Evolutionary conservation across 202 grass and related monocot species (phyloP).

Genomic region (Dendrocalamus latiflorus): DNA sequence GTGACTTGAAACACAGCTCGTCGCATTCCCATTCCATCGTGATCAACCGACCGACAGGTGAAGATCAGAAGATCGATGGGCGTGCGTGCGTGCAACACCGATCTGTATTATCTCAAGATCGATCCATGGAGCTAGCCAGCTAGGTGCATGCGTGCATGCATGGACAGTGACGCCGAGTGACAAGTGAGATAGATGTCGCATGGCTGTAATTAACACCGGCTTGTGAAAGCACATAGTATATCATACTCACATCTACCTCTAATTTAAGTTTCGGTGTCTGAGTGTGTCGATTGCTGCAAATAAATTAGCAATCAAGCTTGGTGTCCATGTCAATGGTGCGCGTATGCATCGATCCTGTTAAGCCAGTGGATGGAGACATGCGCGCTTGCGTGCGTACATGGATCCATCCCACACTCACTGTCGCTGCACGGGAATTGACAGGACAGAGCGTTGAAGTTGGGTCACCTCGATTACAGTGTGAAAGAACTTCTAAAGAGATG

Average conservation of each 20-base stretch:
- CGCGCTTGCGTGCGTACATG: neutral
- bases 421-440: neutral
- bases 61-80: too few species aligned
- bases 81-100: too few species aligned
- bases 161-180: neutral
- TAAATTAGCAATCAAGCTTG: neutral
- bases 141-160: too few species aligned
- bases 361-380: neutral
- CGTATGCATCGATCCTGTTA: neutral
- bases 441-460: neutral
- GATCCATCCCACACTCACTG: neutral
- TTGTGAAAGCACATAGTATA: too few species aligned
- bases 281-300: neutral
- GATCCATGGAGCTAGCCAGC: too few species aligned
- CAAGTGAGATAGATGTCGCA: conserved; percentile 1
- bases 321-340: conserved; percentile 18
- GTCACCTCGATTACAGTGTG: neutral
- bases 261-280: neutral
- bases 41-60: neutral
- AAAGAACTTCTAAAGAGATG: too few species aligned
- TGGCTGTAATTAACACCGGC: neutral
- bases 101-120: too few species aligned
- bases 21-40: neutral
- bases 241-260: too few species aligned
- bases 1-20: neutral